A percentile compares a stretch with the other conserved stretches of the same genome.
These are phyloP conservation scores for Codiaeum variegatum DNA, from an alignment of 441 rosid genomes.

Conservation along the genomic window DNA sequence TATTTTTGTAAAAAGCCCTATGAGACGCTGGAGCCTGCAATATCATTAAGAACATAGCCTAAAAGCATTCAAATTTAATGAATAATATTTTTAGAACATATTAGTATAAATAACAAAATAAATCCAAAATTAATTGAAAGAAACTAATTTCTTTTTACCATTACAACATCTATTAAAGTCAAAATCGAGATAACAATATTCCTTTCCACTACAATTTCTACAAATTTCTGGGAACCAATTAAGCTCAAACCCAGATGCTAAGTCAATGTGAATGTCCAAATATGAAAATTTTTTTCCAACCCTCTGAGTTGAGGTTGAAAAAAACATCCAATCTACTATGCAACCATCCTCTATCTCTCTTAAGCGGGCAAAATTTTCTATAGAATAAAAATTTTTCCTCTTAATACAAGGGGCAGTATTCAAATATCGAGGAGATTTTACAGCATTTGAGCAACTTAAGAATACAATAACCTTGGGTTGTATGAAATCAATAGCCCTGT, in stretches of 20 bases:
- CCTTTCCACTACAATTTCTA: slow-evolving; percentile 10
- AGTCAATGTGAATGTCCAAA: slow-evolving; percentile 9
- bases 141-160: not conserved
- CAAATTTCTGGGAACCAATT: not conserved
- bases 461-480: not conserved
- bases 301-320: not conserved
- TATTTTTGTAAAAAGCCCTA: no score
- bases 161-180: not conserved
- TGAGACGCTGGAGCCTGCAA: no score
- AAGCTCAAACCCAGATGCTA: slow-evolving; percentile 15
- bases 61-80: no score
- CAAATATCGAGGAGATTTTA: not conserved
- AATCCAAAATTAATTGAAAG: no score
- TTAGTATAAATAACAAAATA: no score
- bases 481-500: not conserved
- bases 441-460: not conserved
- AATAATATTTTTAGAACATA: no score
- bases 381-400: slow-evolving; percentile 5
- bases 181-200: not conserved
- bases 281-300: slow-evolving; percentile 11
- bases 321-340: slow-evolving; percentile 13
- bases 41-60: no score
- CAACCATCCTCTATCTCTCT: slow-evolving; percentile 13
- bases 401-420: not conserved
- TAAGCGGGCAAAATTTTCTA: slow-evolving; percentile 11